Evolutionary conservation across 2,329 filamentous ascomycete species (phyloP).

Genomic region (Bretziella fagacearum): DNA sequence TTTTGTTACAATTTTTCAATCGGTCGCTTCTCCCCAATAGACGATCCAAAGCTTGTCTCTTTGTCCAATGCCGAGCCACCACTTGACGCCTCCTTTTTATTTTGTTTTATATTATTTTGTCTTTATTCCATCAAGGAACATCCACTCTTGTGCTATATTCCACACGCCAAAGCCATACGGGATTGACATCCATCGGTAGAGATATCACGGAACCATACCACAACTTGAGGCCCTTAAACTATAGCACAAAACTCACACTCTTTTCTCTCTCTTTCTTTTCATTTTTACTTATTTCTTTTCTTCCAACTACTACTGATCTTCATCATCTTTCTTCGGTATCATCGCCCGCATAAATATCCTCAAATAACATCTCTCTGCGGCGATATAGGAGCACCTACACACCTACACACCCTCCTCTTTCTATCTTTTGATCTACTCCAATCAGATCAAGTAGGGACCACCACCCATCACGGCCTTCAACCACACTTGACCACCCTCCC

Average conservation of each 20-base stretch:
- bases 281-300: neutral
- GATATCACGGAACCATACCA: conserved; percentile 3
- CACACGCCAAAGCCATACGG: neutral
- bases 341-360: neutral
- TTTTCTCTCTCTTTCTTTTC: neutral
- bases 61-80: neutral
- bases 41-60: neutral
- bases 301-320: neutral
- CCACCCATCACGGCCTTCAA: neutral
- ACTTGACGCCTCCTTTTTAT: conserved; percentile 6
- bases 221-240: neutral
- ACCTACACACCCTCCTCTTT: neutral
- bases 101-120: neutral
- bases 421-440: neutral
- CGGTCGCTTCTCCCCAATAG: too few species aligned
- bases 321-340: too few species aligned
- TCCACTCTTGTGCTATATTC: neutral
- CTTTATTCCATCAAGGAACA: neutral
- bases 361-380: neutral
- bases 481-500: neutral
- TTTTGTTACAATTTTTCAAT: too few species aligned
- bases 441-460: neutral
- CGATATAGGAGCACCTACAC: neutral
- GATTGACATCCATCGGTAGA: conserved; percentile 1
- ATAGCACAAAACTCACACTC: conserved; percentile 1